These are phyloP conservation scores for Eucalyptus regnans DNA, from an alignment of 345 rosid genomes.

Conservation along the genomic window DNA sequence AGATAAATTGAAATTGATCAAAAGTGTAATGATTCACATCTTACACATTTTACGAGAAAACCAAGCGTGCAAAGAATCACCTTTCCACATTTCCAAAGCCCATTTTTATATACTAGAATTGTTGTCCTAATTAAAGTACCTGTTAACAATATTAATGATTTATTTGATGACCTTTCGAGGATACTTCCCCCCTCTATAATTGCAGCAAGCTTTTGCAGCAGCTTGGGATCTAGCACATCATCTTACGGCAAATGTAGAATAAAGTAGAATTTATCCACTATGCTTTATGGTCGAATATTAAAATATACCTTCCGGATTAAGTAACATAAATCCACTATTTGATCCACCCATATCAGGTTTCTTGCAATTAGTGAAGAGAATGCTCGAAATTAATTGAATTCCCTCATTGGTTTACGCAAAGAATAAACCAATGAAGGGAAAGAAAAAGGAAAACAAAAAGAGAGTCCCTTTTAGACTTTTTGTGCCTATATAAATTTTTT, in stretches of 20 bases:
- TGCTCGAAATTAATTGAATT: background rate
- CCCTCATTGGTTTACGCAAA: background rate
- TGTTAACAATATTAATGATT: background rate
- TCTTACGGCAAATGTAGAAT: background rate
- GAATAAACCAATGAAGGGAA: background rate
- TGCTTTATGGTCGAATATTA: background rate
- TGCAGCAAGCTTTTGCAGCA: background rate
- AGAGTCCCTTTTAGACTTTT: background rate
- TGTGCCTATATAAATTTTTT: background rate
- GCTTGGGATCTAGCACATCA: background rate
- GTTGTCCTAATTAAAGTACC: background rate
- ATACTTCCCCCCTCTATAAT: background rate
- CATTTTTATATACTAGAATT: background rate
- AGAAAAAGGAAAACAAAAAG: background rate
- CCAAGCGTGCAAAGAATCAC: background rate
- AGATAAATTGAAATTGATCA: background rate
- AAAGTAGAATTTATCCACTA: background rate
- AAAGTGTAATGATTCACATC: background rate
- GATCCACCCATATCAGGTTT: background rate
- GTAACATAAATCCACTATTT: background rate
- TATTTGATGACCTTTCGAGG: background rate
- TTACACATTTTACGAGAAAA: background rate
- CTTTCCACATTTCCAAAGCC: background rate
- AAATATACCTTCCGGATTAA: background rate
- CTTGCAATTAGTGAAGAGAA: background rate